Evolutionary conservation across 345 rosid species (phyloP).

Genomic region (Viola odorata): DNA sequence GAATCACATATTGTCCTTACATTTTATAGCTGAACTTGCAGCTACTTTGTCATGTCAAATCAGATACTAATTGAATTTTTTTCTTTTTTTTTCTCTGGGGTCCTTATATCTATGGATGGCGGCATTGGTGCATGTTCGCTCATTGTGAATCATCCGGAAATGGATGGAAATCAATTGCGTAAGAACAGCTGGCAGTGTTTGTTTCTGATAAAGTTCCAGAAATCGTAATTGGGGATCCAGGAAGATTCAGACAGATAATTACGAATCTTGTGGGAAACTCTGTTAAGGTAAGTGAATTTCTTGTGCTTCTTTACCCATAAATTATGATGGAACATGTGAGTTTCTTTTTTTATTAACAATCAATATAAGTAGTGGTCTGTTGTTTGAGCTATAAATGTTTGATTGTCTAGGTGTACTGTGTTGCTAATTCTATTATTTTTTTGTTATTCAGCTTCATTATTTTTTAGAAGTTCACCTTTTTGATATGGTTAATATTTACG

Average conservation of each 20-base stretch:
- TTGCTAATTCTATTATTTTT: neutral
- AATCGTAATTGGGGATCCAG: constrained; percentile 81
- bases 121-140: constrained; percentile 8
- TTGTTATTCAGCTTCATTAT: neutral
- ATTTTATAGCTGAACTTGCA: constrained; percentile 1
- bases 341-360: too few relatives aligned
- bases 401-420: neutral
- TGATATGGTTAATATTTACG: constrained; percentile 7
- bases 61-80: constrained; percentile 8
- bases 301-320: neutral
- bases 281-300: constrained; percentile 60
- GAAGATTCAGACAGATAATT: constrained; percentile 91
- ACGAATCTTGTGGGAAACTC: constrained; percentile 97
- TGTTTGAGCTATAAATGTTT: neutral
- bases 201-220: constrained; percentile 92
- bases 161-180: constrained; percentile 16
- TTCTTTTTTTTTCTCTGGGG: constrained; percentile 3
- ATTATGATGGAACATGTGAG: neutral
- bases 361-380: constrained; percentile 2
- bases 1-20: neutral
- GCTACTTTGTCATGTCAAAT: neutral
- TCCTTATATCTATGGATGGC: constrained; percentile 9
- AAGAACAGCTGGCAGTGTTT: constrained; percentile 76
- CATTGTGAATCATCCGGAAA: constrained; percentile 2
- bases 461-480: neutral